Percentiles rank a stretch among this genome's conserved stretches.
Evolutionary conservation across 257 asterid species (phyloP).

Genomic region (Solanum tarapatanum): DNA sequence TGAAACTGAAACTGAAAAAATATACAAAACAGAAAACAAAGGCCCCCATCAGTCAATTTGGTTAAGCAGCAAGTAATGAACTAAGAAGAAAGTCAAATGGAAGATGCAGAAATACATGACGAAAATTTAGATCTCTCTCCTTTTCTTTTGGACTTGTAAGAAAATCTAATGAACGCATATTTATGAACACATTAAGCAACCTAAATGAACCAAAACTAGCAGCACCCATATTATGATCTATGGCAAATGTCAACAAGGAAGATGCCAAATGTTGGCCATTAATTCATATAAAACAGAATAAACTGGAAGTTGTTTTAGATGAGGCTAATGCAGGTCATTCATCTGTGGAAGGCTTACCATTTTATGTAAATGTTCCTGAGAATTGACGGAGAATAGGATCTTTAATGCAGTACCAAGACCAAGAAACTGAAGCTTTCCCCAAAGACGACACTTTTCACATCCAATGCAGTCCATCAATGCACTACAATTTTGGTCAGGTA

Average conservation of each 20-base stretch:
- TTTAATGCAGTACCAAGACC: constrained; percentile 60
- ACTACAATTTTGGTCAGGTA: constrained; percentile 17
- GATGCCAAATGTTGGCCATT: not conserved
- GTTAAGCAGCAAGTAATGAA: not conserved
- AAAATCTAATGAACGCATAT: not conserved
- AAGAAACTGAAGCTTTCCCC: constrained; percentile 65
- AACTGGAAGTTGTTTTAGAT: not conserved
- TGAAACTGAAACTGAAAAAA: constrained; percentile 43
- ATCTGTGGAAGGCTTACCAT: constrained; percentile 20
- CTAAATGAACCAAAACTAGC: not conserved
- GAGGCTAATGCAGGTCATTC: not conserved
- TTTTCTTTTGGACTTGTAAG: not conserved
- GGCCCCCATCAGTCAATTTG: not conserved
- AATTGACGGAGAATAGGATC: constrained; percentile 33
- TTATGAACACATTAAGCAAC: not conserved
- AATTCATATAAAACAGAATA: not conserved
- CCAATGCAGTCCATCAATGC: constrained; percentile 62
- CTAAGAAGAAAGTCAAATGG: not conserved
- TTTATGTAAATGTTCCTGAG: constrained; percentile 14
- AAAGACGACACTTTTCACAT: constrained; percentile 59
- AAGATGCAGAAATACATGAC: not conserved
- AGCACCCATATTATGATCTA: not conserved
- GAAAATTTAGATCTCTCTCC: not conserved
- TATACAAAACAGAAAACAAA: not conserved
- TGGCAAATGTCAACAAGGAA: no score